Conservation (phyloP, 1,139 yeast genomes). For the Suhomyces maxii region DNA sequence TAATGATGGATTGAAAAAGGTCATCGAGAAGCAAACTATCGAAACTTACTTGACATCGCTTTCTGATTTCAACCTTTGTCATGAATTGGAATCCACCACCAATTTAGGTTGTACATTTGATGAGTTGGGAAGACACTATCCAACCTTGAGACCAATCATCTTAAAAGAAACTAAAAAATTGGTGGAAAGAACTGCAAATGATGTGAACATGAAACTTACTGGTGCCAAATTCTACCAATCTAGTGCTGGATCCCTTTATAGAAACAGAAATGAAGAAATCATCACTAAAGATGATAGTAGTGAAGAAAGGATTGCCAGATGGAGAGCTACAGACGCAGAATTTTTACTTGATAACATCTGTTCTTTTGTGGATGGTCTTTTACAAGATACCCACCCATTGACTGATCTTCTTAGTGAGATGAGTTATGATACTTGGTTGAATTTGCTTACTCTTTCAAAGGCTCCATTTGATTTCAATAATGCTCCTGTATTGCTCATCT, state of each 20-base stretch:
- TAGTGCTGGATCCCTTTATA: constrained; percentile 42
- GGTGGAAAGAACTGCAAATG: constrained; percentile 26
- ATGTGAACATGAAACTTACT: constrained; percentile 34
- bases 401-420: constrained; percentile 42
- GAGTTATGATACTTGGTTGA: constrained; percentile 45
- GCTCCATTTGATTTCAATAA: constrained; percentile 62
- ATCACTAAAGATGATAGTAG: constrained; percentile 18
- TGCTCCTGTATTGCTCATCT: constrained; percentile 54
- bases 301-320: neutral
- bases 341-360: constrained; percentile 46
- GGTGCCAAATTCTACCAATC: constrained; percentile 48
- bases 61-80: constrained; percentile 48
- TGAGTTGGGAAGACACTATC: constrained; percentile 81
- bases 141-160: constrained; percentile 64
- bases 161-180: constrained; percentile 50
- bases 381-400: constrained; percentile 54
- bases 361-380: constrained; percentile 46
- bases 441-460: constrained; percentile 42
- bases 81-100: constrained; percentile 39
- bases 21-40: constrained; percentile 50
- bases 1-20: constrained; percentile 64
- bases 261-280: constrained; percentile 2
- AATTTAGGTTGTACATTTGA: constrained; percentile 72
- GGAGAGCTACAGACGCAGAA: constrained; percentile 8
- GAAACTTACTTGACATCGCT: constrained; percentile 54